A percentile compares a stretch with the other conserved stretches of the same genome.
phyloP scores from a whole-genome alignment of 2,329 filamentous ascomycete species.

The Aureobasidium namibiae region DNA sequence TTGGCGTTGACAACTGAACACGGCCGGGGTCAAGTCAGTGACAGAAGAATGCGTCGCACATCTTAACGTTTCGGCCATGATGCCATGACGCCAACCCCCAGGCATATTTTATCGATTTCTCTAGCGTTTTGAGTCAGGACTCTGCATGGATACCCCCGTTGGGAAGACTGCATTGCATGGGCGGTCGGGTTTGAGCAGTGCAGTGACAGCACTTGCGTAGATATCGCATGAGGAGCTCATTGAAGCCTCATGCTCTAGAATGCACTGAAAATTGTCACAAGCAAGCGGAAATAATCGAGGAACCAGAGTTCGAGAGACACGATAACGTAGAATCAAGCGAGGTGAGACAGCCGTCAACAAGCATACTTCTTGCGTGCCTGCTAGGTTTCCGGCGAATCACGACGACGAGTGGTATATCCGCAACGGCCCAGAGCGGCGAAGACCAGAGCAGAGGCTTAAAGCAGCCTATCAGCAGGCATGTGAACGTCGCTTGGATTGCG shows the following conservation, averaged over 20 bases:
- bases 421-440: not conserved
- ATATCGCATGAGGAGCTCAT: not conserved
- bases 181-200: too few species aligned
- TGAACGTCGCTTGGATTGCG: slow-evolving; percentile 1
- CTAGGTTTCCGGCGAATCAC: not conserved
- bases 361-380: not conserved
- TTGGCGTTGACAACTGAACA: slow-evolving; percentile 48
- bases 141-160: slow-evolving; percentile 6
- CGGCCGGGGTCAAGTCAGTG: not conserved
- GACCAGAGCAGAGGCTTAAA: not conserved
- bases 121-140: slow-evolving; percentile 3
- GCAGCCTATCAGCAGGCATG: not conserved
- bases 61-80: slow-evolving; percentile 11
- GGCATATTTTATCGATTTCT: slow-evolving; percentile 11
- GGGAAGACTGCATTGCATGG: not conserved
- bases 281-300: not conserved
- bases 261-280: not conserved
- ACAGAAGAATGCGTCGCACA: not conserved
- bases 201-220: not conserved
- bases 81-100: slow-evolving; percentile 4
- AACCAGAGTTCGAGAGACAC: too few species aligned
- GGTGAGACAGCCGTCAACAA: slow-evolving; percentile 5
- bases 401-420: not conserved
- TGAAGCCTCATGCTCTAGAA: not conserved
- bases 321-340: slow-evolving; percentile 4